Evolutionary conservation across 2,329 filamentous ascomycete genomes (phyloP).

Genomic region (Aspergillus sp.): DNA sequence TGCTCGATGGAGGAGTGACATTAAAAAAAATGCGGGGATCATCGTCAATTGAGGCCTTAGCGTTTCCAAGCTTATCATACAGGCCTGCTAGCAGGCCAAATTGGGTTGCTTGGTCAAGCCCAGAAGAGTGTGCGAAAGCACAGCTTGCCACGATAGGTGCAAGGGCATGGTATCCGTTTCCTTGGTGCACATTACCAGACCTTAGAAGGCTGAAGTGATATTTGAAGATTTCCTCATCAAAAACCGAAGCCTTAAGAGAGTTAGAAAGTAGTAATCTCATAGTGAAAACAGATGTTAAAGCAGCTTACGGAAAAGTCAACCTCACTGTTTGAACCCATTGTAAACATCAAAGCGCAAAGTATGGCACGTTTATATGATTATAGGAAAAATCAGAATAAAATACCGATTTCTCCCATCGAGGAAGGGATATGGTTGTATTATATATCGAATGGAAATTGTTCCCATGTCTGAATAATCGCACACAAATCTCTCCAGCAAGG

Average conservation of each 20-base stretch:
- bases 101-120: too few relatives aligned
- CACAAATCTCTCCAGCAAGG: background rate
- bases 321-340: background rate
- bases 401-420: background rate
- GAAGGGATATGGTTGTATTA: background rate
- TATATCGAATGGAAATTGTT: background rate
- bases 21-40: conserved; percentile 12
- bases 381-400: background rate
- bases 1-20: conserved; percentile 20
- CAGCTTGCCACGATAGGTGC: too few relatives aligned
- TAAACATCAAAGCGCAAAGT: background rate
- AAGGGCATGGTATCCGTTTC: too few relatives aligned
- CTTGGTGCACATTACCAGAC: too few relatives aligned
- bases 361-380: background rate
- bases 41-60: background rate
- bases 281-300: background rate
- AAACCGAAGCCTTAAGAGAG: background rate
- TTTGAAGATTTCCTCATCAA: too few relatives aligned
- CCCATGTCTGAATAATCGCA: background rate
- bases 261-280: background rate
- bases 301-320: background rate
- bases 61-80: too few relatives aligned
- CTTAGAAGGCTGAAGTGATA: too few relatives aligned
- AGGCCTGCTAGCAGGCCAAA: too few relatives aligned
- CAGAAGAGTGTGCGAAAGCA: too few relatives aligned